Conservation (phyloP, 371 early-diverging fungal species). For the Basidiobolus meristosporus region DNA sequence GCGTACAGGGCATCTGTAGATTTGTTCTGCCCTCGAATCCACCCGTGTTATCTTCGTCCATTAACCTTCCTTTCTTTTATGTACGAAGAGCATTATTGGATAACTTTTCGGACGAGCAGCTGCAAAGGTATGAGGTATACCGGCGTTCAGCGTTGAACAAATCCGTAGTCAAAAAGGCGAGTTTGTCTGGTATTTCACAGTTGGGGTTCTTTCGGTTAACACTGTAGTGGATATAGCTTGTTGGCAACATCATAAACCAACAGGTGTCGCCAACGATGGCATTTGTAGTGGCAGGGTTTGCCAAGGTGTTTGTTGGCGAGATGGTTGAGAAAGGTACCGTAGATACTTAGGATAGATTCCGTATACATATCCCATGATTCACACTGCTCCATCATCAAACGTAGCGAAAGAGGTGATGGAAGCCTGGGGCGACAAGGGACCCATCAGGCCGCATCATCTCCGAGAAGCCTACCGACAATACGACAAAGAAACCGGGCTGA, state of each 20-base stretch:
- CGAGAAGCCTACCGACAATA: conserved; percentile 81
- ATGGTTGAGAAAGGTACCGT: conserved; percentile 68
- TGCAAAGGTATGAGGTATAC: conserved; percentile 79
- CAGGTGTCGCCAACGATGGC: conserved; percentile 69
- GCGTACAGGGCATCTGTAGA: too few relatives aligned
- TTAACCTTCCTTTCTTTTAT: too few relatives aligned
- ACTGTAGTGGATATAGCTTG: conserved; percentile 18
- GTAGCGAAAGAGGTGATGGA: conserved; percentile 46
- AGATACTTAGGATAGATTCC: not conserved
- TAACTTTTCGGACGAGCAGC: conserved; percentile 53
- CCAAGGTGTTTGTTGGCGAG: conserved; percentile 93
- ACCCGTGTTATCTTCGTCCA: too few relatives aligned
- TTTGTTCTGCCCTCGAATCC: too few relatives aligned
- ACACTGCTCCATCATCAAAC: too few relatives aligned
- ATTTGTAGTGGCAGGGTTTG: conserved; percentile 82
- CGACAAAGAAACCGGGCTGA: conserved; percentile 16
- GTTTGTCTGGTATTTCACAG: not conserved
- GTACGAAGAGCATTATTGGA: too few relatives aligned
- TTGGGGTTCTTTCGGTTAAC: not conserved
- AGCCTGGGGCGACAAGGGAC: conserved; percentile 41
- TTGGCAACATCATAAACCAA: conserved; percentile 56
- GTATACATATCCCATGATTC: too few relatives aligned
- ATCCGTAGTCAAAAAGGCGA: conserved; percentile 63
- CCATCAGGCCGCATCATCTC: conserved; percentile 65
- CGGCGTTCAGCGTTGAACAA: conserved; percentile 73